Evolutionary conservation across 257 asterid species (phyloP).

Genomic region (Solanum sparsipilum): DNA sequence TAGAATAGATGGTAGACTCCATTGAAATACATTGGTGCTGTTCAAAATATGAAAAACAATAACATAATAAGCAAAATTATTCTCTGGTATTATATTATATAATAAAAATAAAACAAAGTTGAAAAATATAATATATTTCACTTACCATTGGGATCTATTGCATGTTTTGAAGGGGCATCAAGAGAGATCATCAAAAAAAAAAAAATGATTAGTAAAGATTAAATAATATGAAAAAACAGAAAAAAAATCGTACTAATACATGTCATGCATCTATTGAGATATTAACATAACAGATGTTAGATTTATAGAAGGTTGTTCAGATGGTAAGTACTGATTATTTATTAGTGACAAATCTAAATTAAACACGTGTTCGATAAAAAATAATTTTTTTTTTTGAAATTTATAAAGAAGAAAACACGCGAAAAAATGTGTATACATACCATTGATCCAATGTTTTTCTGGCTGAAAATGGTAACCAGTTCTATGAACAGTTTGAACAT

Average conservation of each 20-base stretch:
- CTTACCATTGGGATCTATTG: constrained; percentile 37
- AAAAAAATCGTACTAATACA: too few relatives aligned
- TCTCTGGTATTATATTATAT: too few relatives aligned
- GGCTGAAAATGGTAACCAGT: constrained; percentile 32
- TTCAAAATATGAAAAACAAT: neutral
- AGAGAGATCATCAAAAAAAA: neutral
- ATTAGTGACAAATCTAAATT: neutral
- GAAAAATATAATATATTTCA: neutral
- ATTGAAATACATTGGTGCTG: constrained; percentile 39
- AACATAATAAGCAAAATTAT: neutral
- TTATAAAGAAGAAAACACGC: neutral
- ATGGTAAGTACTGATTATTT: too few relatives aligned
- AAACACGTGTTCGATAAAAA: neutral
- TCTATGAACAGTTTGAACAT: neutral
- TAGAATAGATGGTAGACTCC: constrained; percentile 40
- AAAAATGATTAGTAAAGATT: too few relatives aligned
- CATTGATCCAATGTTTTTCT: constrained; percentile 28
- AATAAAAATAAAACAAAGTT: neutral
- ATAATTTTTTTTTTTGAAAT: neutral
- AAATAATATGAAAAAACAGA: too few relatives aligned
- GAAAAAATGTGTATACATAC: constrained; percentile 8
- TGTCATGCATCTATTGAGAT: neutral
- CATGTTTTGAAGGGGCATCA: neutral
- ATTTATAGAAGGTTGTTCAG: too few relatives aligned
- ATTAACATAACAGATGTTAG: too few relatives aligned